Evolutionary conservation across 2,329 filamentous ascomycete species (phyloP).

Genomic region (Ophiostoma himal-ulmi): DNA sequence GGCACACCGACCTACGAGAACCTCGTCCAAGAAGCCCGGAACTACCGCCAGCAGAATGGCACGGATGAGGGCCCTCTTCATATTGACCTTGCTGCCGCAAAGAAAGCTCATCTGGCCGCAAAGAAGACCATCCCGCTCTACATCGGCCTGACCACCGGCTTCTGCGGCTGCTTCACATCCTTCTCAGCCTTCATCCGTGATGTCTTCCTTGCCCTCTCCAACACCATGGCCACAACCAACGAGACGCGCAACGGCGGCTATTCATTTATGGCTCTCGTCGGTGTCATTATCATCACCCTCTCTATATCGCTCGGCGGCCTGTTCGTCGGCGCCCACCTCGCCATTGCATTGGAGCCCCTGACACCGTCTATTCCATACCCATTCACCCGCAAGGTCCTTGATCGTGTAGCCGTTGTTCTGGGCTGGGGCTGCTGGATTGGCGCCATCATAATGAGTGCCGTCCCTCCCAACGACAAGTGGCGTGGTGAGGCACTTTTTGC

Average conservation of each 20-base stretch:
- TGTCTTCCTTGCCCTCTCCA: conserved; percentile 64
- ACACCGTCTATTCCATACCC: conserved; percentile 56
- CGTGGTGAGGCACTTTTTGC: conserved; percentile 70
- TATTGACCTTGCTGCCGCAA: conserved; percentile 34
- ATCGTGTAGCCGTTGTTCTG: conserved; percentile 58
- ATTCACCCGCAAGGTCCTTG: conserved; percentile 54
- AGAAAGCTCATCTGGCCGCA: conserved; percentile 53
- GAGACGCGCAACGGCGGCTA: conserved; percentile 62
- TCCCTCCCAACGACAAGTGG: conserved; percentile 69
- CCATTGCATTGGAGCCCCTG: conserved; percentile 52
- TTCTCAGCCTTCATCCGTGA: conserved; percentile 66
- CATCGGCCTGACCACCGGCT: conserved; percentile 64
- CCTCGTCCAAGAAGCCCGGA: conserved; percentile 31
- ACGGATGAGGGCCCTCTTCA: not conserved
- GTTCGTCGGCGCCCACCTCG: conserved; percentile 68
- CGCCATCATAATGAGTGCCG: conserved; percentile 63
- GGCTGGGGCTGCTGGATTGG: conserved; percentile 73
- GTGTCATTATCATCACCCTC: conserved; percentile 67
- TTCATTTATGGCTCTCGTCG: conserved; percentile 74
- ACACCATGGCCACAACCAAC: conserved; percentile 53
- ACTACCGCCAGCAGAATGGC: not conserved
- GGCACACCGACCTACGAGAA: conserved; percentile 35
- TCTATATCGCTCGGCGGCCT: conserved; percentile 65
- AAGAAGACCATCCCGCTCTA: conserved; percentile 84
- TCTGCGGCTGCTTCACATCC: conserved; percentile 65